A percentile compares a stretch with the other conserved stretches of the same genome.
These are phyloP conservation scores for Xylaria digitata DNA, from an alignment of 2,329 filamentous ascomycete genomes.

Conservation along the genomic window DNA sequence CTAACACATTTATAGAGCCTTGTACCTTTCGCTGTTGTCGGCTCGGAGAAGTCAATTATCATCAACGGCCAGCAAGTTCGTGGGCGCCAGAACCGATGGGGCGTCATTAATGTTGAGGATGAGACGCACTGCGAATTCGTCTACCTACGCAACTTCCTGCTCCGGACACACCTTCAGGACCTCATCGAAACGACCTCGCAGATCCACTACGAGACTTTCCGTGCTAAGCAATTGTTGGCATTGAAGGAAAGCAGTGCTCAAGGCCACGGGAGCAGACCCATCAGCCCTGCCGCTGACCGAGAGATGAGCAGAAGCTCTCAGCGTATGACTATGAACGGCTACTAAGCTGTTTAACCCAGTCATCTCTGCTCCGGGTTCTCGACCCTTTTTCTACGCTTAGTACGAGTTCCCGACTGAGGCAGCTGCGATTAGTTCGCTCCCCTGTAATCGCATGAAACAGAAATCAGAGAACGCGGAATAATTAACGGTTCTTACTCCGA, in stretches of 20 bases:
- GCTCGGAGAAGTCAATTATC: constrained; percentile 97
- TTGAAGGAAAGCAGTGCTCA: constrained; percentile 98
- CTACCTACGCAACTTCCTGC: constrained; percentile 97
- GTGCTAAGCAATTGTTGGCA: constrained; percentile 96
- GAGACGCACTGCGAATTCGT: constrained; percentile 99
- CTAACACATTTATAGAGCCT: constrained; percentile 73
- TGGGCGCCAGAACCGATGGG: constrained; percentile 98
- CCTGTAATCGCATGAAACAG: constrained; percentile 8
- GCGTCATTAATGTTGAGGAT: constrained; percentile 99
- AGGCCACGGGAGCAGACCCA: constrained; percentile 85
- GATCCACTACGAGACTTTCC: constrained; percentile 99
- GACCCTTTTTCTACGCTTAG: constrained; percentile 31
- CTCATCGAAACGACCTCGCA: constrained; percentile 99
- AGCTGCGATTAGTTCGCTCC: constrained; percentile 13
- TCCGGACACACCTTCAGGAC: constrained; percentile 97
- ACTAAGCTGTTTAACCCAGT: constrained; percentile 67
- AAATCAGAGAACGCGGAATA: constrained; percentile 31
- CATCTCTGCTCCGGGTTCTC: constrained; percentile 40
- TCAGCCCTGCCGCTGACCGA: constrained; percentile 92
- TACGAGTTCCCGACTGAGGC: constrained; percentile 28
- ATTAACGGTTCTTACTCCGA: constrained; percentile 38
- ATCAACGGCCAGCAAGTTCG: constrained; percentile 97
- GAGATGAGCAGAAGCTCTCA: constrained; percentile 97
- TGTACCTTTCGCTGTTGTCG: constrained; percentile 97
- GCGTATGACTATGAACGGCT: constrained; percentile 98